Evolutionary conservation across 2,329 filamentous ascomycete species (phyloP).

Genomic region (Xylaria polymorpha): DNA sequence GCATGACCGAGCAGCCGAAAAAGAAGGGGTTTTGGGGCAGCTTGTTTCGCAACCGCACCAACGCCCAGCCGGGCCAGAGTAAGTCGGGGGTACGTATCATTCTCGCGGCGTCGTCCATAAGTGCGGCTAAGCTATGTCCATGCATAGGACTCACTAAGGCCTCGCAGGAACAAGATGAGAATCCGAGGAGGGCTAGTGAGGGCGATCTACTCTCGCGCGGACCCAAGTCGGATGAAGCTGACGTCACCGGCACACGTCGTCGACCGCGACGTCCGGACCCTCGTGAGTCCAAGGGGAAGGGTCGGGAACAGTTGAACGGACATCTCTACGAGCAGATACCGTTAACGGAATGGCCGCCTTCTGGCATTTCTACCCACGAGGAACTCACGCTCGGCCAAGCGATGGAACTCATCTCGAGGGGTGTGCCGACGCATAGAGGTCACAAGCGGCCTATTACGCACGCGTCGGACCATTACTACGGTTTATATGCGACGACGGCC

Average conservation of each 20-base stretch:
- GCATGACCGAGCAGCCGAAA: conserved; percentile 51
- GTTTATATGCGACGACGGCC: conserved; percentile 64
- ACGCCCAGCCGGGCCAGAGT: conserved; percentile 50
- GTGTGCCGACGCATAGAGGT: conserved; percentile 68
- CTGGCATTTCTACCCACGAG: conserved; percentile 60
- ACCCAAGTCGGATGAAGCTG: conserved; percentile 40
- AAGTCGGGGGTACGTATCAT: conserved; percentile 54
- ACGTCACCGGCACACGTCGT: conserved; percentile 52
- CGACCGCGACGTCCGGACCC: conserved; percentile 57
- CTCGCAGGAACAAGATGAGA: conserved; percentile 48
- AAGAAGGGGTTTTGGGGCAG: conserved; percentile 62
- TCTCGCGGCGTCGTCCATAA: conserved; percentile 25
- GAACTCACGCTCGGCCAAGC: conserved; percentile 66
- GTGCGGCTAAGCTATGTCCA: conserved; percentile 33
- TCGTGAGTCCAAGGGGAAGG: conserved; percentile 55
- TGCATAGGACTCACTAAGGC: conserved; percentile 36
- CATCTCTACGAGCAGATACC: conserved; percentile 50
- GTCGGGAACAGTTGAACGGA: conserved; percentile 51
- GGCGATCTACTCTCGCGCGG: conserved; percentile 50
- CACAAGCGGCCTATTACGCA: conserved; percentile 66
- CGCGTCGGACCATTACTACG: conserved; percentile 65
- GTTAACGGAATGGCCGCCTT: conserved; percentile 68
- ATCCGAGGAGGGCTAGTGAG: conserved; percentile 50
- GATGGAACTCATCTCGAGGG: conserved; percentile 67
- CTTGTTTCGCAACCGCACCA: conserved; percentile 62